Evolutionary conservation across 441 rosid genomes (phyloP).

Genomic region (Erysimum cheiri): DNA sequence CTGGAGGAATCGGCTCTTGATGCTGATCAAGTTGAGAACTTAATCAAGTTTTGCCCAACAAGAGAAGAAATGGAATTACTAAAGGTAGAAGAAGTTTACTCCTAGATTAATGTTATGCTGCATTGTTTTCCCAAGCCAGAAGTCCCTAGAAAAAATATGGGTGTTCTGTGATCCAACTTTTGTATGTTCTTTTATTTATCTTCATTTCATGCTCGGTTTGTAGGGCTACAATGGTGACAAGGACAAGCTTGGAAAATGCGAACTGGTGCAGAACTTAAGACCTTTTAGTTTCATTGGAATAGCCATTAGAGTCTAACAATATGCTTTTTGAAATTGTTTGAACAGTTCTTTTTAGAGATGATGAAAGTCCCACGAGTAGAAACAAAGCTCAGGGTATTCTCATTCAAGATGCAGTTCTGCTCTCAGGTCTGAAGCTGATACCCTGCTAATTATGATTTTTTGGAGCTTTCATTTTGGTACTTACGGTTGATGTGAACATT

Average conservation of each 20-base stretch:
- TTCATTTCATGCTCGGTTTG: constrained; percentile 36
- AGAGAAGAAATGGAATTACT: constrained; percentile 92
- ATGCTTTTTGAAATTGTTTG: constrained; percentile 40
- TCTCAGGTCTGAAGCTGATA: constrained; percentile 63
- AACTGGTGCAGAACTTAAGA: constrained; percentile 57
- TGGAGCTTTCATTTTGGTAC: constrained; percentile 34
- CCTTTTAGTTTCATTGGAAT: constrained; percentile 11
- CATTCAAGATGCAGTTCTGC: constrained; percentile 86
- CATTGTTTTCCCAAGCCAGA: constrained; percentile 17
- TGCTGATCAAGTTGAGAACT: constrained; percentile 89
- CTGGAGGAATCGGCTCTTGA: constrained; percentile 84
- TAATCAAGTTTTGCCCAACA: constrained; percentile 89
- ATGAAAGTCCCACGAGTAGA: constrained; percentile 93
- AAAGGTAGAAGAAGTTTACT: constrained; percentile 55
- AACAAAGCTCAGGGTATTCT: constrained; percentile 91
- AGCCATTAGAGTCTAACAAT: constrained; percentile 27
- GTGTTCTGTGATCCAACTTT: constrained; percentile 30
- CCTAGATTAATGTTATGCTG: neutral
- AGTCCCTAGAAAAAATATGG: neutral
- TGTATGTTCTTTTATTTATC: constrained; percentile 22
- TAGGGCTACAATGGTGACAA: constrained; percentile 89
- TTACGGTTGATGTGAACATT: constrained; percentile 36
- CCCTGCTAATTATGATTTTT: constrained; percentile 19
- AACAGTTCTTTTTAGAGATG: constrained; percentile 90
- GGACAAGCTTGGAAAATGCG: constrained; percentile 90